These are phyloP conservation scores for Kodamaea nitidulidarum DNA, from an alignment of 805 yeast species.

Conservation along the genomic window DNA sequence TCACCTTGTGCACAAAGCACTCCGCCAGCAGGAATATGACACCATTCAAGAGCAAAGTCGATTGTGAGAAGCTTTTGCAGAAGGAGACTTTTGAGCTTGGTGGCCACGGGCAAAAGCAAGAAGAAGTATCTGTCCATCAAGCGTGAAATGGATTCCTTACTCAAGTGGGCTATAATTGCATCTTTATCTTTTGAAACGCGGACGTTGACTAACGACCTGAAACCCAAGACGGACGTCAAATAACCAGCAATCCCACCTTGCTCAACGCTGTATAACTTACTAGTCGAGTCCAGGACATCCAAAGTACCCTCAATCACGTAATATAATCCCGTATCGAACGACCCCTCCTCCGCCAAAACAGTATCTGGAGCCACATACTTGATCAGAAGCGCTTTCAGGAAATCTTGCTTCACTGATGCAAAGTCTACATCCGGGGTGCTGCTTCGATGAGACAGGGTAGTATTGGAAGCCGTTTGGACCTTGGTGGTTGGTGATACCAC, in stretches of 20 bases:
- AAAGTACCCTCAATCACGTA: conserved; percentile 77
- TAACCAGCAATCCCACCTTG: conserved; percentile 89
- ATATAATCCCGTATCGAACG: conserved; percentile 67
- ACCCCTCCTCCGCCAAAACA: conserved; percentile 59
- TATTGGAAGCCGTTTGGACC: neutral
- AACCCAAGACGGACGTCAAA: conserved; percentile 73
- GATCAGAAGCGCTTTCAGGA: conserved; percentile 58
- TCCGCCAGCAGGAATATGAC: conserved; percentile 84
- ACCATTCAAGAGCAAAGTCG: conserved; percentile 94
- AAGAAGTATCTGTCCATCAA: conserved; percentile 73
- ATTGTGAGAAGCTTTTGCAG: conserved; percentile 66
- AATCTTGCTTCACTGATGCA: conserved; percentile 50
- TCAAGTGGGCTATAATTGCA: conserved; percentile 59
- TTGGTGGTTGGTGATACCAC: neutral
- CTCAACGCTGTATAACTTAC: conserved; percentile 52
- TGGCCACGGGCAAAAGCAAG: conserved; percentile 74
- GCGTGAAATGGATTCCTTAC: conserved; percentile 57
- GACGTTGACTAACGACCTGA: conserved; percentile 71
- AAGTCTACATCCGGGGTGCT: conserved; percentile 24
- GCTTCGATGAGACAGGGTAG: neutral
- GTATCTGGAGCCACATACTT: conserved; percentile 50
- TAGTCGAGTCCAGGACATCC: conserved; percentile 42
- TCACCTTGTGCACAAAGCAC: conserved; percentile 78
- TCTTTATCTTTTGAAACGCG: conserved; percentile 58
- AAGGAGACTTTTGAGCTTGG: conserved; percentile 60